phyloP scores from a whole-genome alignment of 768 basidiomycete genomes.

The Amanita jacksonii region DNA sequence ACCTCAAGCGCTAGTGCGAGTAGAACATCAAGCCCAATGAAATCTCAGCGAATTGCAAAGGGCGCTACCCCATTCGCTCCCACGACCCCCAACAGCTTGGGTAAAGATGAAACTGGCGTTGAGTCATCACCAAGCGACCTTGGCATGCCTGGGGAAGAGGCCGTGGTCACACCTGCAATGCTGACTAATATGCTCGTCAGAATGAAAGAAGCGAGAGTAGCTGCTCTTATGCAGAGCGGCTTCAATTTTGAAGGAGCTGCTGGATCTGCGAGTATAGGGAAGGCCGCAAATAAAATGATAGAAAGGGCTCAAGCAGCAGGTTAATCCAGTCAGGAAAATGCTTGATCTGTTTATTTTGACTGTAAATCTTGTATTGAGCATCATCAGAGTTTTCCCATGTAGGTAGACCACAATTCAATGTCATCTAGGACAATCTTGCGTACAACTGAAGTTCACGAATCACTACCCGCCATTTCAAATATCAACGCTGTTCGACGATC shows the following conservation, averaged over 20 bases:
- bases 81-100: neutral
- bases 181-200: conserved; percentile 46
- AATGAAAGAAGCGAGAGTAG: conserved; percentile 60
- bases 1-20: conserved; percentile 13
- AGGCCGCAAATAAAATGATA: conserved; percentile 56
- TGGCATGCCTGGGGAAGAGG: neutral
- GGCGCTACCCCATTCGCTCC: too few relatives aligned
- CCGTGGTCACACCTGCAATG: conserved; percentile 41
- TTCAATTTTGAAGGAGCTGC: neutral
- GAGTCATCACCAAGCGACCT: too few relatives aligned
- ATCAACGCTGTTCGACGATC: neutral
- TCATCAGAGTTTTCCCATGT: conserved; percentile 27
- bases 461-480: neutral
- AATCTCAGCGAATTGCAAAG: neutral
- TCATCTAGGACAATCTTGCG: too few relatives aligned
- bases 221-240: conserved; percentile 30
- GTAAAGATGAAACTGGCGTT: too few relatives aligned
- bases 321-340: conserved; percentile 16
- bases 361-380: too few relatives aligned
- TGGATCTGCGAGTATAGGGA: neutral
- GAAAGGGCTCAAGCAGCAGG: conserved; percentile 64
- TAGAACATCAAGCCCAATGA: neutral
- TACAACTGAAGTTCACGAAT: too few relatives aligned
- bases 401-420: too few relatives aligned
- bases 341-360: too few relatives aligned